A percentile compares a stretch with the other conserved stretches of the same genome.
These are phyloP conservation scores for Picea glauca DNA, from an alignment of 75 land plant genomes.

Conservation along the genomic window DNA sequence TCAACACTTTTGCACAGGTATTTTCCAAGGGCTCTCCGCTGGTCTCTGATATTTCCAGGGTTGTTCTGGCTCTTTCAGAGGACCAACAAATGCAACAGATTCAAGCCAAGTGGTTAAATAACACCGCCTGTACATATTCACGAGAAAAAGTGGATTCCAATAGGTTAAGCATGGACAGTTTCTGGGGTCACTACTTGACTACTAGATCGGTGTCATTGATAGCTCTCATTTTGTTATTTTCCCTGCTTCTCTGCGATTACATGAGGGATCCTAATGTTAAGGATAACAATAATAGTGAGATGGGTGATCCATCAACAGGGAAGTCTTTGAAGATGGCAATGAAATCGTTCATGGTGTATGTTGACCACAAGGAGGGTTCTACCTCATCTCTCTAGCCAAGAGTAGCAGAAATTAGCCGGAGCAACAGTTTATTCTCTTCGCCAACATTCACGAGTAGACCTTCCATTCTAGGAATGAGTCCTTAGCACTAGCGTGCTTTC, in stretches of 20 bases:
- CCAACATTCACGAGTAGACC: too few relatives aligned
- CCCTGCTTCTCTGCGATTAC: slow-evolving; percentile 8
- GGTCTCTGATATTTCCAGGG: slow-evolving; percentile 29
- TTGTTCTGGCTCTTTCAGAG: slow-evolving; percentile 35
- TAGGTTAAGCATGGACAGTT: slow-evolving; percentile 29
- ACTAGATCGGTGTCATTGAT: slow-evolving; percentile 34
- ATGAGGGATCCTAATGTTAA: too few relatives aligned
- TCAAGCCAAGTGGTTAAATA: slow-evolving; percentile 18
- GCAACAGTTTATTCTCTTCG: too few relatives aligned
- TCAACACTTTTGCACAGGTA: slow-evolving; percentile 13
- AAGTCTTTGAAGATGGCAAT: too few relatives aligned
- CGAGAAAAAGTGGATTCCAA: slow-evolving; percentile 9
- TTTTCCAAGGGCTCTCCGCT: slow-evolving; percentile 52
- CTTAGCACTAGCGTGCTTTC: too few relatives aligned
- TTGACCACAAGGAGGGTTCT: background rate
- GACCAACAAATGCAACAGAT: slow-evolving; percentile 15
- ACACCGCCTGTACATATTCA: background rate
- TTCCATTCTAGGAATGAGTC: too few relatives aligned
- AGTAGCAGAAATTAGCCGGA: too few relatives aligned
- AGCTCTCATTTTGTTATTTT: slow-evolving; percentile 17
- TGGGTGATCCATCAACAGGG: background rate
- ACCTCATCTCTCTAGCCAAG: too few relatives aligned
- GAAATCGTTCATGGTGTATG: background rate
- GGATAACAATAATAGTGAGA: too few relatives aligned
- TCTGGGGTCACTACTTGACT: slow-evolving; percentile 57